phyloP scores from a whole-genome alignment of 2,329 filamentous ascomycete genomes.

The Pyricularia pennisetigena region DNA sequence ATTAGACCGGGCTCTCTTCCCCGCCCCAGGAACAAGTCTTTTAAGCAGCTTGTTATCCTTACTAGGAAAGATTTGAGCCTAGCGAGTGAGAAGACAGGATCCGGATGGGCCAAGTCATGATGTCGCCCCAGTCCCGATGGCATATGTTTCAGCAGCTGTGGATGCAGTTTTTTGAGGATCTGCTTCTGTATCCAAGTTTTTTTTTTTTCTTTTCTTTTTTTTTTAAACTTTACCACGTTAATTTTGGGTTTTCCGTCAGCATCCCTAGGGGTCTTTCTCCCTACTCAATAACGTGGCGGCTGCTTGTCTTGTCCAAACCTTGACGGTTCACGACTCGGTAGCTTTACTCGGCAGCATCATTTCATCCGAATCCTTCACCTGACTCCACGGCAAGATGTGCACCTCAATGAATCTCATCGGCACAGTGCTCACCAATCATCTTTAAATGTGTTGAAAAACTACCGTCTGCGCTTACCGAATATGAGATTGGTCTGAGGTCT shows the following conservation, averaged over 20 bases:
- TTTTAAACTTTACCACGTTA: too few species aligned
- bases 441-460: not conserved
- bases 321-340: not conserved
- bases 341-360: not conserved
- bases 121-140: not conserved
- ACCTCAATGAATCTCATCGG: not conserved
- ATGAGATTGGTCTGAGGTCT: not conserved
- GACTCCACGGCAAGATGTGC: too few species aligned
- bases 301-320: not conserved
- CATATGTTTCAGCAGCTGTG: not conserved
- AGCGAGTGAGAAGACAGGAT: not conserved
- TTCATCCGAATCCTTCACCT: not conserved
- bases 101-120: not conserved
- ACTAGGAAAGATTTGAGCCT: not conserved
- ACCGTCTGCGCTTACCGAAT: not conserved
- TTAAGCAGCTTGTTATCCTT: not conserved
- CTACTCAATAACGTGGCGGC: not conserved
- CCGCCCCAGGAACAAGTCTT: not conserved
- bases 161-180: not conserved
- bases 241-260: not conserved
- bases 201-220: too few species aligned
- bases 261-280: not conserved
- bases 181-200: not conserved
- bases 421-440: too few species aligned
- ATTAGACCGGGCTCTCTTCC: not conserved